These are phyloP conservation scores for Phaeosphaeriaceae sp. DNA, from an alignment of 2,329 filamentous ascomycete species.

Conservation along the genomic window DNA sequence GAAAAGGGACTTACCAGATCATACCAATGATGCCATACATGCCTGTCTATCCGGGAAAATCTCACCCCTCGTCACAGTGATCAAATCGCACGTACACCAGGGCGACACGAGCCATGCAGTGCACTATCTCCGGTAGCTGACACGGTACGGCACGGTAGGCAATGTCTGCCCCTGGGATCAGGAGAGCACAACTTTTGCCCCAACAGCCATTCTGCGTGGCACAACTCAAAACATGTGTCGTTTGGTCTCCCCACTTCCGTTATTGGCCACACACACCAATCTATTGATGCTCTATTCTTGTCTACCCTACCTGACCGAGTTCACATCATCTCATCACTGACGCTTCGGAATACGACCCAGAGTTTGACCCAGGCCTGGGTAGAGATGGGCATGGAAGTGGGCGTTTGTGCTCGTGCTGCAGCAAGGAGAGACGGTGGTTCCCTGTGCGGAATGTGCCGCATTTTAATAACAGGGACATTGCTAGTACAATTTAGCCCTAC, in stretches of 20 bases:
- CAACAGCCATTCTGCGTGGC: slow-evolving; percentile 1
- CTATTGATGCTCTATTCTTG: slow-evolving; percentile 1
- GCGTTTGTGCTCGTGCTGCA: slow-evolving; percentile 3
- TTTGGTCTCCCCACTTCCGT: neutral
- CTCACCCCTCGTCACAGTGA: slow-evolving; percentile 9
- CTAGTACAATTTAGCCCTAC: neutral
- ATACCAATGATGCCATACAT: neutral
- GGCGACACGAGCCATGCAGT: slow-evolving; percentile 16
- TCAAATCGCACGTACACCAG: slow-evolving; percentile 13
- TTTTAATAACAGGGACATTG: neutral
- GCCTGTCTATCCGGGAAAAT: neutral
- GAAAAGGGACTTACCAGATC: neutral
- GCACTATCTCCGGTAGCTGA: slow-evolving; percentile 19
- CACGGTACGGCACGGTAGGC: slow-evolving; percentile 12
- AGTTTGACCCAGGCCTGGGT: neutral
- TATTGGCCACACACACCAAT: neutral
- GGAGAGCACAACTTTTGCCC: slow-evolving; percentile 4
- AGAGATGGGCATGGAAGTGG: neutral
- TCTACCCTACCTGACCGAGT: neutral
- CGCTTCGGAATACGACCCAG: neutral
- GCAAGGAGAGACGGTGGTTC: neutral
- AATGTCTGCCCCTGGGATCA: slow-evolving; percentile 4
- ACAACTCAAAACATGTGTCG: slow-evolving; percentile 1
- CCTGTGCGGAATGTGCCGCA: neutral
- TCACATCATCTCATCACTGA: slow-evolving; percentile 1